phyloP scores from a whole-genome alignment of 352 stramenopile genomes.

The Phytophthora cryptogea region DNA sequence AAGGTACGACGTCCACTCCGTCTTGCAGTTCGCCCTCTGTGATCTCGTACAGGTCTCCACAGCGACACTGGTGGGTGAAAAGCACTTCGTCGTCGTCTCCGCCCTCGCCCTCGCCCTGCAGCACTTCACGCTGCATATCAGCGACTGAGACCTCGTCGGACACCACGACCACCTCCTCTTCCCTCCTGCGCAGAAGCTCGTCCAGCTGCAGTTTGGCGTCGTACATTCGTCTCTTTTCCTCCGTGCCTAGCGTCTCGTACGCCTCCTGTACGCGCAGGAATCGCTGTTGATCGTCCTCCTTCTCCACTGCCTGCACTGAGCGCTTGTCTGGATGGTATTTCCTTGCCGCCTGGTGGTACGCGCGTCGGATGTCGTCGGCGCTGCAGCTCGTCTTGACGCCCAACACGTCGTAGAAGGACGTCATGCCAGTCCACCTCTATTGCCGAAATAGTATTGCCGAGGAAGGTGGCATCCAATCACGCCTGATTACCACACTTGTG shows the following conservation, averaged over 20 bases:
- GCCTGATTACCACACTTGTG: conserved; percentile 10
- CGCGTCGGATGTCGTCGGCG: conserved; percentile 63
- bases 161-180: conserved; percentile 60
- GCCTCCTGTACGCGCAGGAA: conserved; percentile 70
- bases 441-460: background rate
- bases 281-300: conserved; percentile 18
- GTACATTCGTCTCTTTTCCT: conserved; percentile 49
- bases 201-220: conserved; percentile 54
- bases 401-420: conserved; percentile 67
- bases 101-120: conserved; percentile 33
- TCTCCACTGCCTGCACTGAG: background rate
- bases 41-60: conserved; percentile 77
- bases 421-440: conserved; percentile 1
- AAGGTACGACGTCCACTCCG: conserved; percentile 70
- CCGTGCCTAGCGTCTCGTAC: conserved; percentile 69
- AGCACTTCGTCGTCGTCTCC: conserved; percentile 52
- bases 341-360: conserved; percentile 69
- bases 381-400: conserved; percentile 47
- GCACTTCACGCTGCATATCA: conserved; percentile 51
- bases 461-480: conserved; percentile 17
- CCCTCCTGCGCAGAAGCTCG: conserved; percentile 35
- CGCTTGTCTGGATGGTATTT: conserved; percentile 74
- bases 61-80: conserved; percentile 69
- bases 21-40: conserved; percentile 63
- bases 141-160: conserved; percentile 57